phyloP scores from a whole-genome alignment of 306 rosid genomes.

The Coriaria nepalensis region DNA sequence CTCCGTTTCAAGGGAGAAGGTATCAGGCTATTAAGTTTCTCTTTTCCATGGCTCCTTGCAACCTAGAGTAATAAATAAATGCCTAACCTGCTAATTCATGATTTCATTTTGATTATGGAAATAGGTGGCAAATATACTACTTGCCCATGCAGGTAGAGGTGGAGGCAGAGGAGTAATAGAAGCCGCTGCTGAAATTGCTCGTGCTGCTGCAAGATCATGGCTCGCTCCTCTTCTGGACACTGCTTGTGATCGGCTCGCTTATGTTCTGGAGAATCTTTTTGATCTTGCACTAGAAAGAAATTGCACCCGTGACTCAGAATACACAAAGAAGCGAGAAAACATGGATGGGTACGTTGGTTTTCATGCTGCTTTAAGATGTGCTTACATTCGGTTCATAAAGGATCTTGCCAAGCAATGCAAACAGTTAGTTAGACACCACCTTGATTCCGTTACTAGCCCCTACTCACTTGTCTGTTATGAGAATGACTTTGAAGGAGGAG shows the following conservation, averaged over 20 bases:
- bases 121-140: conserved; percentile 94
- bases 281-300: conserved; percentile 77
- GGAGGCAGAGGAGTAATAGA: conserved; percentile 77
- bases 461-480: conserved; percentile 79
- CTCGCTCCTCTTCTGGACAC: conserved; percentile 95
- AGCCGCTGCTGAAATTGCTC: conserved; percentile 99
- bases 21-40: neutral
- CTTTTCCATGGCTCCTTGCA: too few relatives aligned
- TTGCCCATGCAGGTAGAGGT: conserved; percentile 86
- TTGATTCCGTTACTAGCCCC: conserved; percentile 91
- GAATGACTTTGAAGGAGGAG: conserved; percentile 45
- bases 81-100: neutral
- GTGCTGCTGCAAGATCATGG: conserved; percentile 95
- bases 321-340: conserved; percentile 44
- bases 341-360: conserved; percentile 92
- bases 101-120: conserved; percentile 11
- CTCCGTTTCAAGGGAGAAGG: conserved; percentile 92
- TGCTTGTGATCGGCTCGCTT: conserved; percentile 92
- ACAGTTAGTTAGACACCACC: conserved; percentile 76
- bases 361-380: conserved; percentile 81
- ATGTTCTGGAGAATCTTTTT: conserved; percentile 75
- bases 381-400: conserved; percentile 56
- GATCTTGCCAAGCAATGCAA: conserved; percentile 84
- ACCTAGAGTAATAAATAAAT: neutral
- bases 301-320: conserved; percentile 43